Conservation (phyloP, 2,329 filamentous ascomycete genomes). For the Cladophialophora carrionii region DNA sequence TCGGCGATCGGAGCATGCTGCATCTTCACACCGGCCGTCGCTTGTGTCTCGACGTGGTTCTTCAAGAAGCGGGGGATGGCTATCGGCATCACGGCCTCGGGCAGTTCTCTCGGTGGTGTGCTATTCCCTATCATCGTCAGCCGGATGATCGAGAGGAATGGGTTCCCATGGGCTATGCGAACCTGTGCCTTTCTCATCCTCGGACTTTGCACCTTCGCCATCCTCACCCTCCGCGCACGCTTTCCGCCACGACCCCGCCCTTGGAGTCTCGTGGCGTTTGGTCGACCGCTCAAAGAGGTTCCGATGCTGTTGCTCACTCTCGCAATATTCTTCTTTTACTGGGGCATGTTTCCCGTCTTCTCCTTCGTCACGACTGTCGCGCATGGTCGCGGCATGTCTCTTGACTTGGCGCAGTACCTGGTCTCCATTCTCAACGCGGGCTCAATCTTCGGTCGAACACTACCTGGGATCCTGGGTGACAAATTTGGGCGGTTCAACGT, state of each 20-base stretch:
- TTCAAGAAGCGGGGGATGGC: constrained; percentile 56
- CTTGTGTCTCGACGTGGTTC: constrained; percentile 57
- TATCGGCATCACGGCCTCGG: constrained; percentile 58
- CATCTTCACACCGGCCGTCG: constrained; percentile 53
- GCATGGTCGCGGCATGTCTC: constrained; percentile 36
- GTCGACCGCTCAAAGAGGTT: constrained; percentile 39
- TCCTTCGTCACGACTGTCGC: constrained; percentile 37
- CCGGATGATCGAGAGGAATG: constrained; percentile 57
- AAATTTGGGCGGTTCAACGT: constrained; percentile 59
- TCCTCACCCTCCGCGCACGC: constrained; percentile 57
- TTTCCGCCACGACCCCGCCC: constrained; percentile 48
- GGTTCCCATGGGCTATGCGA: constrained; percentile 63
- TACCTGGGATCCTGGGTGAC: constrained; percentile 60
- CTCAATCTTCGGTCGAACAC: constrained; percentile 58
- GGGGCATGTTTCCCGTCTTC: constrained; percentile 42
- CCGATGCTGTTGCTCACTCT: constrained; percentile 37
- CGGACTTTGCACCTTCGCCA: constrained; percentile 58
- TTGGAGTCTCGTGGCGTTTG: constrained; percentile 42
- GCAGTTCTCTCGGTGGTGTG: constrained; percentile 61
- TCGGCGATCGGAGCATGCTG: constrained; percentile 56
- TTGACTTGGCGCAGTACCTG: constrained; percentile 38
- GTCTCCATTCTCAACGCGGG: constrained; percentile 41
- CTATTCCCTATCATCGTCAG: constrained; percentile 66
- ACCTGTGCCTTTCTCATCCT: constrained; percentile 65
- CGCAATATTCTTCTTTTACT: constrained; percentile 40